Conservation (phyloP, 768 basidiomycete genomes). For the Leccinum barrowsii region DNA sequence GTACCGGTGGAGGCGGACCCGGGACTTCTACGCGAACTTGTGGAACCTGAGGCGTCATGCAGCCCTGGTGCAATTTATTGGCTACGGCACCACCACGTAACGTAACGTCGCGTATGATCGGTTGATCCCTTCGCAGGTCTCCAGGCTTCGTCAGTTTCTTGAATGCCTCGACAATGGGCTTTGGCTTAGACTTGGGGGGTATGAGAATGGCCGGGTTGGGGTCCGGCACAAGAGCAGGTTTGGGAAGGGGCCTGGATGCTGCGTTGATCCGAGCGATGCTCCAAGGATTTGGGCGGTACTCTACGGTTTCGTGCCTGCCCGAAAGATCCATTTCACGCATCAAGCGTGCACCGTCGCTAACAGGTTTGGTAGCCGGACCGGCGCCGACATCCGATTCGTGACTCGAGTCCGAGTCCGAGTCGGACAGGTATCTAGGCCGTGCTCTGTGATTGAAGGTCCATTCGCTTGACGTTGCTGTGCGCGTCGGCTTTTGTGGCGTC, state of each 20-base stretch:
- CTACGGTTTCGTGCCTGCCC: constrained; percentile 53
- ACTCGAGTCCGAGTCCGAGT: constrained; percentile 17
- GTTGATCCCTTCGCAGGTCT: too few species aligned
- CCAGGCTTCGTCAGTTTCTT: too few species aligned
- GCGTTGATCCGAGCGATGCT: constrained; percentile 80
- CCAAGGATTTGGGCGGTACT: constrained; percentile 76
- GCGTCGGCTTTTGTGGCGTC: neutral
- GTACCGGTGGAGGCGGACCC: neutral
- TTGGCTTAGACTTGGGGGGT: too few species aligned
- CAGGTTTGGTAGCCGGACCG: neutral
- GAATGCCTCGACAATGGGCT: too few species aligned
- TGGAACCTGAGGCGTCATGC: neutral
- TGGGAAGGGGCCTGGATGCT: constrained; percentile 19
- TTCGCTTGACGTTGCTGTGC: neutral
- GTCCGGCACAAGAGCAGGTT: too few species aligned
- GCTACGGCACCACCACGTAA: neutral
- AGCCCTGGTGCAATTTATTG: neutral
- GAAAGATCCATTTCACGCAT: constrained; percentile 59
- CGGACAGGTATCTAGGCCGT: constrained; percentile 3
- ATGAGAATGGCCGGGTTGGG: too few species aligned
- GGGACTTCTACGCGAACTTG: neutral
- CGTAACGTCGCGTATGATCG: neutral
- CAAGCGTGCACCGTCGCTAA: constrained; percentile 26
- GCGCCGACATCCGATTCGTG: neutral
- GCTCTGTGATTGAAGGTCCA: constrained; percentile 32